Conservation (phyloP, 108 stramenopile species). For the Pseudonitzschia multiseries region DNA sequence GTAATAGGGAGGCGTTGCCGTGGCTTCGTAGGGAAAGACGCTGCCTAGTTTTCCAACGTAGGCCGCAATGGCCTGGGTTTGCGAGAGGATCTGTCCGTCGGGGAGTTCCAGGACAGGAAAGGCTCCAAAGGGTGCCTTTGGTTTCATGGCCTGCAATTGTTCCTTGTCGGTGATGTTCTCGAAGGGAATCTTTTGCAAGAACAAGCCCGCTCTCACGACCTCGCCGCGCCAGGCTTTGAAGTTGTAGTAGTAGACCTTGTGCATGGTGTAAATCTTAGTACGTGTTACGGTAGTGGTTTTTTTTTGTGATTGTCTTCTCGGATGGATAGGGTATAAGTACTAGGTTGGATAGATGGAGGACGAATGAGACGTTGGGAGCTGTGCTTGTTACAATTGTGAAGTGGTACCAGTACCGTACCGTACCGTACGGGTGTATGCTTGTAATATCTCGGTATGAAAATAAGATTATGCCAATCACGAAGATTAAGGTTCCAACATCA, state of each 20-base stretch:
- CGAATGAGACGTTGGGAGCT: too few species aligned
- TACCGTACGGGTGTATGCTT: too few species aligned
- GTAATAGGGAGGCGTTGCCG: neutral
- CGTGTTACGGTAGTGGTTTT: too few species aligned
- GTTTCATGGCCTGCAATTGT: neutral
- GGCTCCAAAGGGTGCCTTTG: slow-evolving; percentile 1
- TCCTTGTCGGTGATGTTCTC: slow-evolving; percentile 8
- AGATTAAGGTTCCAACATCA: too few species aligned
- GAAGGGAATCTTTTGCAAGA: slow-evolving; percentile 11
- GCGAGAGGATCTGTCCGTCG: slow-evolving; percentile 14
- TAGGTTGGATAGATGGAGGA: too few species aligned
- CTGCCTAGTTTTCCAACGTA: slow-evolving; percentile 15
- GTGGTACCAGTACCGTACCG: too few species aligned
- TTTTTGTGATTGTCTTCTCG: too few species aligned
- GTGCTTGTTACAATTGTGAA: too few species aligned
- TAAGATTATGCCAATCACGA: too few species aligned
- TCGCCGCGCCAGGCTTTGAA: slow-evolving; percentile 14
- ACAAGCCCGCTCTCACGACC: slow-evolving; percentile 11
- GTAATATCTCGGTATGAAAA: too few species aligned
- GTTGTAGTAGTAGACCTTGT: slow-evolving; percentile 18
- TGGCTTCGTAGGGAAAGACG: neutral
- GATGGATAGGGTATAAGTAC: too few species aligned
- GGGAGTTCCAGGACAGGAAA: slow-evolving; percentile 12
- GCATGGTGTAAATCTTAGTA: too few species aligned
- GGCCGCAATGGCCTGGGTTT: slow-evolving; percentile 12